Percentiles rank a stretch among this genome's conserved stretches.
These are phyloP conservation scores for Acacia acuminata DNA, from an alignment of 306 rosid species.

Conservation along the genomic window DNA sequence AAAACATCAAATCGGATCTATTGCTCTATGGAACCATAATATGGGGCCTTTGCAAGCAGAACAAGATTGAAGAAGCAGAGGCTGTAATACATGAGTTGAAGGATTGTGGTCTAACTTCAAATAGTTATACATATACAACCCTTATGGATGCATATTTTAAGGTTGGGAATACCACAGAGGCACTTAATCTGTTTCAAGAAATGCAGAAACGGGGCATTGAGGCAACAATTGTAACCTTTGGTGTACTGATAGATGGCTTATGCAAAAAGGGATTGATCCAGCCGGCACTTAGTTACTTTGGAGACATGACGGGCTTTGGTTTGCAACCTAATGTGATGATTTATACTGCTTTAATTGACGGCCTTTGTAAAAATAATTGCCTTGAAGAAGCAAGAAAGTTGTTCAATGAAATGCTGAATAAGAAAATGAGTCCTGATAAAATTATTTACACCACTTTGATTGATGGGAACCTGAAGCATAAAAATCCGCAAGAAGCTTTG, in stretches of 20 bases:
- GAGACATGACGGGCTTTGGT: constrained; percentile 54
- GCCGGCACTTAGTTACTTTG: constrained; percentile 69
- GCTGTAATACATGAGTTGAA: constrained; percentile 61
- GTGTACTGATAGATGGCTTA: constrained; percentile 85
- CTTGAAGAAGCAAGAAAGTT: constrained; percentile 68
- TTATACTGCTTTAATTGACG: constrained; percentile 84
- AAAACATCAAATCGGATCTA: constrained; percentile 62
- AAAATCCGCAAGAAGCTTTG: constrained; percentile 77
- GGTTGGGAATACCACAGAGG: constrained; percentile 64
- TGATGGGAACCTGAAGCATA: constrained; percentile 88
- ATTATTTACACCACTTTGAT: constrained; percentile 73
- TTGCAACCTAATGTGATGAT: constrained; percentile 78
- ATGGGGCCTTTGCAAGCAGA: constrained; percentile 76
- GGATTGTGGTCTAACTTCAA: constrained; percentile 55
- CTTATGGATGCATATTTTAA: constrained; percentile 86
- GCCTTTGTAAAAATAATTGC: constrained; percentile 68
- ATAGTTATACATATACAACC: constrained; percentile 71
- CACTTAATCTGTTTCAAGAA: constrained; percentile 62
- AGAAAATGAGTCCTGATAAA: constrained; percentile 83
- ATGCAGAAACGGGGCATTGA: constrained; percentile 70
- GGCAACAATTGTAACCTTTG: constrained; percentile 69
- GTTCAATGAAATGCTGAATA: constrained; percentile 77
- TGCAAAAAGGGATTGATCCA: constrained; percentile 77
- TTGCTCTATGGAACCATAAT: constrained; percentile 72
- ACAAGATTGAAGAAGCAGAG: constrained; percentile 63